Base-by-base conservation (phyloP, 164 flowering plant species). In the Stephania japonica region DNA sequence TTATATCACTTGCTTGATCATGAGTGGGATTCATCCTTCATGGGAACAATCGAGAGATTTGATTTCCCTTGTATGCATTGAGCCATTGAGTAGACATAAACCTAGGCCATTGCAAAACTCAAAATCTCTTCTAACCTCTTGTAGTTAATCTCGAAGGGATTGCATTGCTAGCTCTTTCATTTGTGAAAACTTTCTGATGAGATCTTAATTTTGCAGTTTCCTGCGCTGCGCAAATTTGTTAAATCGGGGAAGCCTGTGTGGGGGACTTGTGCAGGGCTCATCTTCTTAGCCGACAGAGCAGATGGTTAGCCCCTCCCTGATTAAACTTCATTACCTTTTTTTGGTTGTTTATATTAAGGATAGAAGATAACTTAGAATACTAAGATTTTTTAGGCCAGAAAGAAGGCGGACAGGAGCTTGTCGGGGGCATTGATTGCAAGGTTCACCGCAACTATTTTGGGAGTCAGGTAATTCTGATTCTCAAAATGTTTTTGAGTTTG, bases 181-280 rank as follows among this genome's bases (percentile, higher is more conserved):
- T 56, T 0, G 10, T 9, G 13, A 56, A 56, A 5, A 56, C 32
- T 26, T 27, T 6, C 69, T 26, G 21, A 23, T 26, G 21, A 66
- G 38, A 32, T 18, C 38, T 6, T 49, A 0, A 44, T 13, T 50
- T 43, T 80, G 76, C 79, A 93, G 98, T 93, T 95, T 81, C 99
- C 99, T 44, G 97, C 98, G 41, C 69, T 95, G 73, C 86, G 99
- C 0, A 93, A 91, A 65, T 95, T 93, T 81, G 91, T 95, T 18
- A 84, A 87, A 83, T 78, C 80, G 87, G 99, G 99, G 75, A 95
- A 93, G 75, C 97, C 99, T 68, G 98, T 93, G 65, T 95, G 98
- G 98, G 99, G 99, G 44, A 95, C 99, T 13, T 93, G 99, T 85
- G 99, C 99, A 67, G 97, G 98, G 65, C 94, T 95, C 72, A 95